A percentile compares a stretch with the other conserved stretches of the same genome.
phyloP scores from a whole-genome alignment of 2,329 filamentous ascomycete species.

The Aspergillus sp. region DNA sequence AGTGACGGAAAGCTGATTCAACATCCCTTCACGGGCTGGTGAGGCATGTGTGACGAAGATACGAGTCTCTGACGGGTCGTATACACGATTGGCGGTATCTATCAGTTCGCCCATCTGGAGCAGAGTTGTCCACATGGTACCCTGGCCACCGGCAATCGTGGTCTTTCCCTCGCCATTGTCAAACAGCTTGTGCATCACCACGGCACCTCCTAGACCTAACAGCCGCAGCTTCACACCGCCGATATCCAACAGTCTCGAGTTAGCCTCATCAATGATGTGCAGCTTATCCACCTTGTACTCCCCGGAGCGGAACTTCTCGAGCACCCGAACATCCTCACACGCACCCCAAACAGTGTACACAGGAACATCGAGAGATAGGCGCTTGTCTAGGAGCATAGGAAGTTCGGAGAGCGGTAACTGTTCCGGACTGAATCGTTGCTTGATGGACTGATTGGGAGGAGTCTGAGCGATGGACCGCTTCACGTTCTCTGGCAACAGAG shows the following conservation, averaged over 20 bases:
- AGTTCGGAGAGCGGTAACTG: constrained; percentile 90
- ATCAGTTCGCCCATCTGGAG: constrained; percentile 97
- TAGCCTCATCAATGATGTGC: constrained; percentile 96
- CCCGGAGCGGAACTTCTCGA: constrained; percentile 94
- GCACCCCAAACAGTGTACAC: constrained; percentile 99
- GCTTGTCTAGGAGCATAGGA: constrained; percentile 76
- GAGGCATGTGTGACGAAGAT: constrained; percentile 96
- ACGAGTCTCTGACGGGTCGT: constrained; percentile 94
- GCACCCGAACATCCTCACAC: constrained; percentile 92
- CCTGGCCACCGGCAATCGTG: constrained; percentile 94
- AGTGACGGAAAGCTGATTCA: constrained; percentile 95
- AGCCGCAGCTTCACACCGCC: constrained; percentile 93
- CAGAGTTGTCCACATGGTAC: constrained; percentile 98
- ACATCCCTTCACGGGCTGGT: constrained; percentile 85
- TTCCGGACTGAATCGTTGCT: constrained; percentile 70
- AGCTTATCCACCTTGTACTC: constrained; percentile 98
- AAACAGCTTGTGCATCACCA: constrained; percentile 99
- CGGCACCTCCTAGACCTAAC: constrained; percentile 85
- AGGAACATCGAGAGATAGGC: constrained; percentile 84
- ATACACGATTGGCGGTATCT: constrained; percentile 95
- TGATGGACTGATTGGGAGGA: constrained; percentile 62
- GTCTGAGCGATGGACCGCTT: constrained; percentile 59
- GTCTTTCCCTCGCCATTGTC: constrained; percentile 97
- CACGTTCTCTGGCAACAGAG: constrained; percentile 71
- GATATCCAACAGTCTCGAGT: constrained; percentile 87